Evolutionary conservation across 352 stramenopile species (phyloP), one percentile per base, ranked within the genome.

Genomic region (Globisporangium solare): DNA sequence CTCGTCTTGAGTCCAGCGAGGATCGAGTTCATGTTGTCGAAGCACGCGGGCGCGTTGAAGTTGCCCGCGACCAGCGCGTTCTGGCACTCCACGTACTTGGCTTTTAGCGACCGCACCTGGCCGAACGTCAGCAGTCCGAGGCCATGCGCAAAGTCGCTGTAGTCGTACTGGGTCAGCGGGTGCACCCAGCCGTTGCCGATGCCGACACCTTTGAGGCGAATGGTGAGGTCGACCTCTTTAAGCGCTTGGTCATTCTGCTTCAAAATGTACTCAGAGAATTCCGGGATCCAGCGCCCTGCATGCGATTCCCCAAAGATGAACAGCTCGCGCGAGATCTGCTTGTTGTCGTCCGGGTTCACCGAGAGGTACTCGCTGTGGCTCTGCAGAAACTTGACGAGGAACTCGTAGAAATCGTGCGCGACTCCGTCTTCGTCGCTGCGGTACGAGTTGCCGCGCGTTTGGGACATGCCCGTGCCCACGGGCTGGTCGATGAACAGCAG

Each of bases 151-250:
- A 86, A 98, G 61, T 96, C 89, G 46, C 90, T 94, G 58, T 96
- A 97, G 55, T 97, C 86, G 70, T 99, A 99, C 76, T 99, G 95
- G 70, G 98, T 85, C 12, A 74, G 66, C 27, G 97, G 96, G 63
- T 98, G 93, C 14, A 98, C 86, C 97, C 97, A 99, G 18, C 94
- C 94, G 71, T 99, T 99, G 35, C 97, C 97, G 76, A 99, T 98
- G 6, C 93, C 94, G n/a, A 95, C 77, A 56, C 96, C 97, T 41
- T 68, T 71, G 5, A 97, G 60, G 41, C 73, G 73, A 43, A 98
- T 83, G 32, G 68, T 51, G 24, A 88, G 54, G 15, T 55, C 47
- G 15, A 47, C 43, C 20, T 65, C 53, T 12, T 47, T 61, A 32
- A 31, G 49, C 12, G 46, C 32, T 11, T 67, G 51, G 1, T 50